Evolutionary conservation across 345 rosid genomes (phyloP).

Genomic region (Euphorbia tirucalli): DNA sequence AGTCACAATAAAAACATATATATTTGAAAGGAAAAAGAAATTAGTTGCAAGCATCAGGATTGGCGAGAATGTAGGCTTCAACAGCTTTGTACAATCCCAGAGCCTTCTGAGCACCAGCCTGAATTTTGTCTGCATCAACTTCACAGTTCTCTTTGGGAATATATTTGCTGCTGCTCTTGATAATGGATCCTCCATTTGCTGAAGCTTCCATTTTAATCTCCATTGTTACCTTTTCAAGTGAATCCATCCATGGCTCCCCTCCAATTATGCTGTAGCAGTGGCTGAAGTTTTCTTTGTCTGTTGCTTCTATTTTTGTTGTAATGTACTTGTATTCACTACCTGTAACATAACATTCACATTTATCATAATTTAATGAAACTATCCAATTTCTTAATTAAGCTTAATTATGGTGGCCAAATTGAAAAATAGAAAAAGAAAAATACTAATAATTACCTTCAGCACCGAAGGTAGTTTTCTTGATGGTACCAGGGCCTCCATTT

Average conservation of each 20-base stretch:
- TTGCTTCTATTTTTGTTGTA: constrained; percentile 35
- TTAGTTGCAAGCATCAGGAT: background rate
- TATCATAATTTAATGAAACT: no score
- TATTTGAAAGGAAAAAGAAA: no score
- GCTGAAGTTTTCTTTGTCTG: constrained; percentile 34
- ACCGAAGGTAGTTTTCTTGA: no score
- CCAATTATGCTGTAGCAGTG: constrained; percentile 37
- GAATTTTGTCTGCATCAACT: constrained; percentile 3
- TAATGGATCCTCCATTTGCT: constrained; percentile 32
- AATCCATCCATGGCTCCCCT: constrained; percentile 21
- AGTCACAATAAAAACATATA: no score
- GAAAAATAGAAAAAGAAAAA: no score
- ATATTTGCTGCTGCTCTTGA: background rate
- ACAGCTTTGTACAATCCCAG: background rate
- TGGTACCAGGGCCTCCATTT: constrained; percentile 9
- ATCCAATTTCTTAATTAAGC: no score
- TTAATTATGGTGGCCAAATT: no score
- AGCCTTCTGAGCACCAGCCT: background rate
- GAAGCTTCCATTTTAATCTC: constrained; percentile 37
- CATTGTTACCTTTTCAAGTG: constrained; percentile 25
- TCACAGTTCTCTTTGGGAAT: background rate
- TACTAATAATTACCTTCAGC: no score
- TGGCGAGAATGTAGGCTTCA: background rate
- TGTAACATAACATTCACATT: no score
- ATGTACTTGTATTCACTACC: constrained; percentile 23